phyloP scores from a whole-genome alignment of 2,329 filamentous ascomycete species.

The Neopestalotiopsis clavispora region DNA sequence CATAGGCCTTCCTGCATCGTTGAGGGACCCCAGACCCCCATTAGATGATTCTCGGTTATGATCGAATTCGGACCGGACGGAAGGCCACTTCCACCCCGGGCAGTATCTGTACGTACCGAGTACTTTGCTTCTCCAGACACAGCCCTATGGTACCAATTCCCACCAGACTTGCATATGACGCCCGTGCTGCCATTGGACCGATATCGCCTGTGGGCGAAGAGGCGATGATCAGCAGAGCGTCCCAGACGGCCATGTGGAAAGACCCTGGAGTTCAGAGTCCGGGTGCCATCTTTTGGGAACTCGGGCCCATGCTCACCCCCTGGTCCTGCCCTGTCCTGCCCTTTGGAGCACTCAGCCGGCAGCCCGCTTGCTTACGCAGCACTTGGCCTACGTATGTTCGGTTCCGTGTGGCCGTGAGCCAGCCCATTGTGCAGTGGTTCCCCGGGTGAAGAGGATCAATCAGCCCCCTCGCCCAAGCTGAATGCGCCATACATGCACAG shows the following conservation, averaged over 20 bases:
- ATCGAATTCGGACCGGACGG: slow-evolving; percentile 6
- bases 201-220: background rate
- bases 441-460: background rate
- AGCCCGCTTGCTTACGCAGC: background rate
- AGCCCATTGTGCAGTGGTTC: background rate
- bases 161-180: background rate
- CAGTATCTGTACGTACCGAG: slow-evolving; percentile 13
- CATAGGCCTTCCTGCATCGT: background rate
- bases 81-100: background rate
- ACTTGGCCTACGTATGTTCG: background rate
- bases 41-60: background rate
- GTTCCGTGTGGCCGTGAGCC: background rate
- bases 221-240: slow-evolving; percentile 10
- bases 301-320: no score
- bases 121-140: slow-evolving; percentile 11
- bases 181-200: slow-evolving; percentile 3
- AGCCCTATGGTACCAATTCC: slow-evolving; percentile 11
- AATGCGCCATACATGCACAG: background rate
- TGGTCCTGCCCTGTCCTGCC: background rate
- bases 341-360: background rate
- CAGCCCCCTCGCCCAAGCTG: background rate
- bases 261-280: background rate
- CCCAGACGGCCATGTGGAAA: slow-evolving; percentile 1
- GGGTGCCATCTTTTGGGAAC: background rate
- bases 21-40: background rate